Evolutionary conservation across 2,329 filamentous ascomycete species (phyloP).

Genomic region (Lachnellula cervina): DNA sequence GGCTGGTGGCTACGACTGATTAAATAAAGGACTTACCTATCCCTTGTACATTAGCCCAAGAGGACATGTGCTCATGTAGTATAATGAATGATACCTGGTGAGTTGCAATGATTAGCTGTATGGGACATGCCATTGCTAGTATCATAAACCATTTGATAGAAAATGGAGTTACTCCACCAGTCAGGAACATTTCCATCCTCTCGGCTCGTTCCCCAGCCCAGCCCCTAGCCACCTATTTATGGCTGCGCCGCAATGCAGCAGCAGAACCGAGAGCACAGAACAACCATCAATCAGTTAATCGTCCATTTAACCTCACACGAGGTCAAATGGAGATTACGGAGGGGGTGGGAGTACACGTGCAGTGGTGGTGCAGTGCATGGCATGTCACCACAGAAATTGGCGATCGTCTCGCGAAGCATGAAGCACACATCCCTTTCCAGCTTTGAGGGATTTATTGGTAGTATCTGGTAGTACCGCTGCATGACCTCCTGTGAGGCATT

Average conservation of each 20-base stretch:
- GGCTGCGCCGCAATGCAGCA: no score
- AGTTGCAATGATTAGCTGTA: not conserved
- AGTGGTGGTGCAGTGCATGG: not conserved
- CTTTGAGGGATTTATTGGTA: not conserved
- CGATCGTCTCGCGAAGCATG: no score
- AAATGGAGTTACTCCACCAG: no score
- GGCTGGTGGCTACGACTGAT: not conserved
- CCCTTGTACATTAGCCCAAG: not conserved
- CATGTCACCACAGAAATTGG: not conserved
- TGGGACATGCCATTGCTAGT: not conserved
- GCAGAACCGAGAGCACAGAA: not conserved
- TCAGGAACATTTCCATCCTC: no score
- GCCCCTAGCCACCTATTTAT: no score
- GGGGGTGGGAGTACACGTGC: not conserved
- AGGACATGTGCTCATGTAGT: not conserved
- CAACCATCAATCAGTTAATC: not conserved
- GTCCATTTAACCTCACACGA: no score
- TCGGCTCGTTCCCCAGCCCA: no score
- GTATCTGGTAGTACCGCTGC: not conserved
- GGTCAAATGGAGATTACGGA: no score
- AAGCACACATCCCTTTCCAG: not conserved
- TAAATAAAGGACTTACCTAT: not conserved
- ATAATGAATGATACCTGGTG: not conserved
- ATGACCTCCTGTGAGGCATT: constrained; percentile 19
- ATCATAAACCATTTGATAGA: no score